A percentile compares a stretch with the other conserved stretches of the same genome.
These are phyloP conservation scores for Ascoidea rubescens DNA, from an alignment of 805 yeast species.

Conservation along the genomic window DNA sequence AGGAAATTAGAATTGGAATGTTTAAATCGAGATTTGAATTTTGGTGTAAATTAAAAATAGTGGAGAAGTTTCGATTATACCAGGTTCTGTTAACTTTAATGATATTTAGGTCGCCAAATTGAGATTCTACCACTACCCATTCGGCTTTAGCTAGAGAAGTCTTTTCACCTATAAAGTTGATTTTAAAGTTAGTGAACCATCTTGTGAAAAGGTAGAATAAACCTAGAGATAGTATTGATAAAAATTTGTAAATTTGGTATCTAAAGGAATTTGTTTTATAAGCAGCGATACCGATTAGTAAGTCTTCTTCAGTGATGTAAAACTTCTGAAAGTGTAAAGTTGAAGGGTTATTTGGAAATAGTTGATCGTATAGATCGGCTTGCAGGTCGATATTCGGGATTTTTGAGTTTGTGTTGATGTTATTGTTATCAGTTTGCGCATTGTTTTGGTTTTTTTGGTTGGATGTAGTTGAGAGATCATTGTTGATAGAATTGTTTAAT, in stretches of 20 bases:
- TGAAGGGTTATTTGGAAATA: constrained; percentile 28
- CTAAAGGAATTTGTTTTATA: constrained; percentile 42
- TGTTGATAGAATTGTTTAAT: no score
- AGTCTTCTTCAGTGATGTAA: constrained; percentile 90
- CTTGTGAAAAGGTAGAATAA: constrained; percentile 56
- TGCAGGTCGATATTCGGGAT: constrained; percentile 9
- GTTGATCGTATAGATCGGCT: constrained; percentile 27
- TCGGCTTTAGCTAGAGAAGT: constrained; percentile 72
- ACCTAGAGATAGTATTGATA: constrained; percentile 55
- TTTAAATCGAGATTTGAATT: constrained; percentile 12
- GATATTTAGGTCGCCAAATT: constrained; percentile 71
- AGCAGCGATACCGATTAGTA: constrained; percentile 91
- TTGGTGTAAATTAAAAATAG: constrained; percentile 31
- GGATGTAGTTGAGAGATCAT: no score
- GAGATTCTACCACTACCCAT: constrained; percentile 91
- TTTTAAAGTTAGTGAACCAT: constrained; percentile 76
- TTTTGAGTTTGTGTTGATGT: neutral
- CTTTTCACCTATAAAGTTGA: constrained; percentile 49
- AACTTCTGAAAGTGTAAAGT: constrained; percentile 54
- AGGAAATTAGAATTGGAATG: constrained; percentile 54
- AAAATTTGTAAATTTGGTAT: constrained; percentile 29
- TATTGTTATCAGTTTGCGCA: neutral
- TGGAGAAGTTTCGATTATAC: constrained; percentile 61
- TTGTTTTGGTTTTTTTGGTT: no score
- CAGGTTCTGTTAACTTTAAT: constrained; percentile 40